Percentiles rank a stretch among this genome's conserved stretches.
These are phyloP conservation scores for Diplodia intermedia DNA, from an alignment of 2,329 filamentous ascomycete genomes.

Conservation along the genomic window DNA sequence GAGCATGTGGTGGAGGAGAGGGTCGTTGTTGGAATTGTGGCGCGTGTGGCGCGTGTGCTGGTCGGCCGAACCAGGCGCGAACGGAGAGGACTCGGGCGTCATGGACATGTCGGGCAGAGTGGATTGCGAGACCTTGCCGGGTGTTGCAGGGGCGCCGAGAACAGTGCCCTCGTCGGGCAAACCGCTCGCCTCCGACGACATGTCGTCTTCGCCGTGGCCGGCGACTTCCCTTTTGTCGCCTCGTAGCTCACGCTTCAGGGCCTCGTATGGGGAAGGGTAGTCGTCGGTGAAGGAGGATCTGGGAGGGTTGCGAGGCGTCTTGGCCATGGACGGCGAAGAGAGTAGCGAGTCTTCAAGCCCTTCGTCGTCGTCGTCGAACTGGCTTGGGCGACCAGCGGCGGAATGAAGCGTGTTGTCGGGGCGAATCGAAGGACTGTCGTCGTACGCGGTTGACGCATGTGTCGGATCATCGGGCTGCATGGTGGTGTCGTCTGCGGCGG, in stretches of 20 bases:
- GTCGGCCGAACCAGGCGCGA: slow-evolving; percentile 51
- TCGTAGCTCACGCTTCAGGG: slow-evolving; percentile 71
- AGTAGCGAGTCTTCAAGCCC: slow-evolving; percentile 66
- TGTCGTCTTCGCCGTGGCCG: slow-evolving; percentile 37
- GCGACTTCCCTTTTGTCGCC: slow-evolving; percentile 44
- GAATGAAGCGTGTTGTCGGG: slow-evolving; percentile 43
- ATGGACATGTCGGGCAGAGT: slow-evolving; percentile 52
- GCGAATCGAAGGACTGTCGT: slow-evolving; percentile 48
- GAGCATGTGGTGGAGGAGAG: slow-evolving; percentile 85
- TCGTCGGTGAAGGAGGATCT: slow-evolving; percentile 62
- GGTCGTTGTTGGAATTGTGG: slow-evolving; percentile 65
- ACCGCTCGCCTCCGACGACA: slow-evolving; percentile 40
- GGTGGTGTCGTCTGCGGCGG: slow-evolving; percentile 62
- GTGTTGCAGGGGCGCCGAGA: slow-evolving; percentile 43
- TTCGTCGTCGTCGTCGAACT: slow-evolving; percentile 43
- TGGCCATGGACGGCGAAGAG: slow-evolving; percentile 61
- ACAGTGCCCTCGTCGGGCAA: slow-evolving; percentile 37
- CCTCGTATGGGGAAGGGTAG: slow-evolving; percentile 79
- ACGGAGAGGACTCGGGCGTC: slow-evolving; percentile 58
- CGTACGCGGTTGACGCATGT: slow-evolving; percentile 47
- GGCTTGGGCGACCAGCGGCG: slow-evolving; percentile 48
- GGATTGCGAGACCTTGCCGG: slow-evolving; percentile 43
- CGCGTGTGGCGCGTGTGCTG: slow-evolving; percentile 51
- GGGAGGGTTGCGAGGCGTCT: slow-evolving; percentile 60
- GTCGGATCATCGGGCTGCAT: slow-evolving; percentile 49